Evolutionary conservation across 306 rosid species (phyloP).

Genomic region (Trichosanthes truncata): DNA sequence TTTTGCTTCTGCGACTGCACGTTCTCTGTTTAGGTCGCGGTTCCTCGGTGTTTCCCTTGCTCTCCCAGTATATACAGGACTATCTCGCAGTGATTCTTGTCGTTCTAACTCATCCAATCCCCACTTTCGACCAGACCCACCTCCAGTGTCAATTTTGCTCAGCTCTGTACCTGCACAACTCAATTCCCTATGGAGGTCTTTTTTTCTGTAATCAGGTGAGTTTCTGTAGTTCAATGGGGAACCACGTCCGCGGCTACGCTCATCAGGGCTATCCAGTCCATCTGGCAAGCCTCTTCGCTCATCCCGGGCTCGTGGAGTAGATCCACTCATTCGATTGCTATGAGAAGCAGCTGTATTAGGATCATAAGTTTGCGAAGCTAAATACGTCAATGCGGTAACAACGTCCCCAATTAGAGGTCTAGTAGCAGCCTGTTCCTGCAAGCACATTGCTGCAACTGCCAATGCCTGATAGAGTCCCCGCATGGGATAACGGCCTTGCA

Average conservation of each 20-base stretch:
- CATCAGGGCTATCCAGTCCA: slow-evolving; percentile 75
- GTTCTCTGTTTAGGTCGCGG: slow-evolving; percentile 89
- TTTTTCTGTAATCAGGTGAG: slow-evolving; percentile 71
- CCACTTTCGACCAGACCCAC: slow-evolving; percentile 80
- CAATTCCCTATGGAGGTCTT: slow-evolving; percentile 49
- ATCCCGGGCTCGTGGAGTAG: slow-evolving; percentile 72
- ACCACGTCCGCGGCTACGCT: slow-evolving; percentile 41
- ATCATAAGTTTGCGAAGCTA: slow-evolving; percentile 84
- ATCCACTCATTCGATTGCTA: slow-evolving; percentile 55
- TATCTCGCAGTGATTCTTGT: slow-evolving; percentile 61
- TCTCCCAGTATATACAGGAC: slow-evolving; percentile 78
- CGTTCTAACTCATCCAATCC: slow-evolving; percentile 67
- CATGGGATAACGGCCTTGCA: slow-evolving; percentile 55
- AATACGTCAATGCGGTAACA: slow-evolving; percentile 60
- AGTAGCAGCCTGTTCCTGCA: slow-evolving; percentile 59
- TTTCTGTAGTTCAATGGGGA: slow-evolving; percentile 66
- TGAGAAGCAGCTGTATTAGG: slow-evolving; percentile 45
- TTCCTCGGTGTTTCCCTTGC: slow-evolving; percentile 68
- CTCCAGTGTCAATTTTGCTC: slow-evolving; percentile 52
- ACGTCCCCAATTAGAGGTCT: slow-evolving; percentile 81
- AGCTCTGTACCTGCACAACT: slow-evolving; percentile 28
- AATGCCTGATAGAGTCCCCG: slow-evolving; percentile 70
- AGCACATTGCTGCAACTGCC: slow-evolving; percentile 86
- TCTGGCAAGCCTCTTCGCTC: slow-evolving; percentile 62
- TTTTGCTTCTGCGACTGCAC: slow-evolving; percentile 92